Conservation (phyloP, 768 basidiomycete genomes). For the Leccinum incarnatum region DNA sequence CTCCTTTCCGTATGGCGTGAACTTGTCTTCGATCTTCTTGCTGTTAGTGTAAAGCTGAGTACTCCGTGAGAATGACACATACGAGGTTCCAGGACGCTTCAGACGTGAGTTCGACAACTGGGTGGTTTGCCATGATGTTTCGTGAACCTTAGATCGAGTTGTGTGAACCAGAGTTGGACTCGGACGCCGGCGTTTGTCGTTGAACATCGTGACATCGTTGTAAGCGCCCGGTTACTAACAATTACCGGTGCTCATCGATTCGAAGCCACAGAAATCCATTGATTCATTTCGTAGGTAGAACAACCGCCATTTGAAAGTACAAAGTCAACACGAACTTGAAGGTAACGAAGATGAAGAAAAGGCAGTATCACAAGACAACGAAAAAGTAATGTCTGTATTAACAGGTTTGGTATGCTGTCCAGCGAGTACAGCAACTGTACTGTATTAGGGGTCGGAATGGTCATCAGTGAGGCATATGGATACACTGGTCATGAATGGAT, state of each 20-base stretch:
- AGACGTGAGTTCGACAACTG: slow-evolving; percentile 74
- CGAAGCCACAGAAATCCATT: neutral
- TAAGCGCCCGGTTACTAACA: slow-evolving; percentile 10
- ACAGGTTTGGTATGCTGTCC: slow-evolving; percentile 25
- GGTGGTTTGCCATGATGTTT: slow-evolving; percentile 56
- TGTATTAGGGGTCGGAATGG: slow-evolving; percentile 19
- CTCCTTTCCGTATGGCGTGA: slow-evolving; percentile 87
- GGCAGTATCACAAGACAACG: slow-evolving; percentile 2
- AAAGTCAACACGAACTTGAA: slow-evolving; percentile 2
- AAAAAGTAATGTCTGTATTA: slow-evolving; percentile 23
- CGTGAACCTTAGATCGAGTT: neutral
- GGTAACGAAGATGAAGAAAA: neutral
- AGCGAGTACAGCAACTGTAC: slow-evolving; percentile 25
- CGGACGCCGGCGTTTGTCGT: neutral
- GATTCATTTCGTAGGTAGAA: slow-evolving; percentile 8
- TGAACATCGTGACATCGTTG: neutral
- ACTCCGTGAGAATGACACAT: slow-evolving; percentile 18
- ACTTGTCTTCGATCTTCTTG: slow-evolving; percentile 81
- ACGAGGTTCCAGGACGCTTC: slow-evolving; percentile 88
- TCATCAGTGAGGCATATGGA: slow-evolving; percentile 28
- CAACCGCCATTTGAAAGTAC: slow-evolving; percentile 6
- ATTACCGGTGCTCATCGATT: slow-evolving; percentile 1
- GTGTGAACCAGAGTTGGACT: neutral
- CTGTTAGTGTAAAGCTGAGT: slow-evolving; percentile 4
- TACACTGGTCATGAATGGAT: slow-evolving; percentile 23